A percentile compares a stretch with the other conserved stretches of the same genome.
Evolutionary conservation across 163 green algal genomes (phyloP).

Genomic region (Volvox carteri): DNA sequence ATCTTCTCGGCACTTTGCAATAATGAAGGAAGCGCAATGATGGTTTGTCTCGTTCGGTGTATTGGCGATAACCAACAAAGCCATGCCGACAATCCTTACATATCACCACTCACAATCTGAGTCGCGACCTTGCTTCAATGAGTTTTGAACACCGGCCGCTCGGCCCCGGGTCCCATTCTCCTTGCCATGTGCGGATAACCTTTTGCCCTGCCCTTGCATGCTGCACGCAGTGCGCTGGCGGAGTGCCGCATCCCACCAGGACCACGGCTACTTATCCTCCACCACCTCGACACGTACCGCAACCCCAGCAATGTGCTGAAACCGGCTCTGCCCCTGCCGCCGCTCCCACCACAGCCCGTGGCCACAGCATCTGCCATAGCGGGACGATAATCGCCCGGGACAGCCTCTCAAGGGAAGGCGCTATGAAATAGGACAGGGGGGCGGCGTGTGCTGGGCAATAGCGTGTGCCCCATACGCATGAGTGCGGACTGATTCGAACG

Average conservation of each 20-base stretch:
- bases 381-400: not conserved
- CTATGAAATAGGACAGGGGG: too few relatives aligned
- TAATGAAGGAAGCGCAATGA: slow-evolving; percentile 66
- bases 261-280: slow-evolving; percentile 94
- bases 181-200: too few relatives aligned
- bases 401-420: too few relatives aligned
- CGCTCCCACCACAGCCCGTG: slow-evolving; percentile 48
- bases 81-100: slow-evolving; percentile 79
- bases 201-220: not conserved
- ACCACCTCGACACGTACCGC: slow-evolving; percentile 90
- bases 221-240: slow-evolving; percentile 80
- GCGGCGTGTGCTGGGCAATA: too few relatives aligned
- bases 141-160: too few relatives aligned
- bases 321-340: slow-evolving; percentile 78
- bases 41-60: slow-evolving; percentile 86
- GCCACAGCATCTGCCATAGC: not conserved
- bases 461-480: too few relatives aligned
- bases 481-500: too few relatives aligned
- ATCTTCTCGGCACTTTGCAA: too few relatives aligned
- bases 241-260: slow-evolving; percentile 93
- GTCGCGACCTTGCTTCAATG: too few relatives aligned
- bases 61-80: slow-evolving; percentile 78
- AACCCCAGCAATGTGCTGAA: slow-evolving; percentile 78
- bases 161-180: too few relatives aligned
- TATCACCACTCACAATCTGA: slow-evolving; percentile 89